Percentiles rank a stretch among this genome's conserved stretches.
These are phyloP conservation scores for Meyerozyma sp. DNA, from an alignment of 1,139 yeast species.

Conservation along the genomic window DNA sequence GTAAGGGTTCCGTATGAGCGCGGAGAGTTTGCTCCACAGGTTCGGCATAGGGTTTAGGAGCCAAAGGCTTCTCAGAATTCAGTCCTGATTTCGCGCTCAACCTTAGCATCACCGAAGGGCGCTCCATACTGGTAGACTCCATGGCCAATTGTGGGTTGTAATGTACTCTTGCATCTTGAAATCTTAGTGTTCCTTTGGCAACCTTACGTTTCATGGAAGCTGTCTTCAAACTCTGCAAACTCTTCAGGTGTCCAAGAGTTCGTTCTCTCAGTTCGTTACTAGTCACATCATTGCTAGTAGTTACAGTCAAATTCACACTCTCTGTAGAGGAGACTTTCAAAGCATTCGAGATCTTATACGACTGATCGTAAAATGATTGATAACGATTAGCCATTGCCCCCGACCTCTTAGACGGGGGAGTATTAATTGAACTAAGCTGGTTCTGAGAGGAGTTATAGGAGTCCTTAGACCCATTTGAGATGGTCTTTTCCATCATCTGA, in stretches of 20 bases:
- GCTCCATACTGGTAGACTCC: background rate
- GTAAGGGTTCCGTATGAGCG: background rate
- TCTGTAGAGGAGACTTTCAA: slow-evolving; percentile 41
- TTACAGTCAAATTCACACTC: slow-evolving; percentile 28
- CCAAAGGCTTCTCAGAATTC: background rate
- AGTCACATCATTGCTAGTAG: slow-evolving; percentile 16
- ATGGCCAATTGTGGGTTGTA: slow-evolving; percentile 1
- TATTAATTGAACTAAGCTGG: slow-evolving; percentile 4
- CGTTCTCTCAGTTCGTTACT: slow-evolving; percentile 8
- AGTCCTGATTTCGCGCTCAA: background rate
- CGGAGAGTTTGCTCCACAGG: background rate
- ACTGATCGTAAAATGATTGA: slow-evolving; percentile 47
- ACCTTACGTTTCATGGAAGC: slow-evolving; percentile 9
- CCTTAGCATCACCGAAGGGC: background rate
- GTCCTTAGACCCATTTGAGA: slow-evolving; percentile 31
- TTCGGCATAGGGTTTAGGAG: background rate
- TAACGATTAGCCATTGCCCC: slow-evolving; percentile 49
- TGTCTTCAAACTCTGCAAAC: slow-evolving; percentile 32
- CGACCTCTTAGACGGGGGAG: slow-evolving; percentile 27
- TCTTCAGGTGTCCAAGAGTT: slow-evolving; percentile 35
- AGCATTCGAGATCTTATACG: slow-evolving; percentile 41
- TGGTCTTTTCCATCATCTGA: slow-evolving; percentile 25
- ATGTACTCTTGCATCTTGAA: slow-evolving; percentile 8
- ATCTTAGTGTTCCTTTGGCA: slow-evolving; percentile 4
- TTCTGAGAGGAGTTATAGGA: slow-evolving; percentile 13